Evolutionary conservation across 331 rosid species (phyloP).

Genomic region (Acacia pycnantha): DNA sequence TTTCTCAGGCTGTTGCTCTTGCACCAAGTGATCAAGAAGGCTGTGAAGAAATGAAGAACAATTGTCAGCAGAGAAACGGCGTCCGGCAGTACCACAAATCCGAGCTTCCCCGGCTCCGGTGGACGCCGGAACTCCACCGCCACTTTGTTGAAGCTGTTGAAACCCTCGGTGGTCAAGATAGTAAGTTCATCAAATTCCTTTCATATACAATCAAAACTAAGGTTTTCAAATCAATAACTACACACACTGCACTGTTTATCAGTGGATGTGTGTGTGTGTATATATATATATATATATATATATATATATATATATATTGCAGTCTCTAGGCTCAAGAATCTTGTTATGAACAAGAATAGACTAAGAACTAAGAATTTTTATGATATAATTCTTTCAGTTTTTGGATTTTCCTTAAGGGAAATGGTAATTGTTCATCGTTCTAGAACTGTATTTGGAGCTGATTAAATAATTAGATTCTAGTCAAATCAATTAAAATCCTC

Average conservation of each 20-base stretch:
- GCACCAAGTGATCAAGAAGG: background rate
- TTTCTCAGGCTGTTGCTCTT: slow-evolving; percentile 19
- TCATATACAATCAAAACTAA: background rate
- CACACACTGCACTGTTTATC: too few species aligned
- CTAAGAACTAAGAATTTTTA: background rate
- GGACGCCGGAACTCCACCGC: slow-evolving; percentile 72
- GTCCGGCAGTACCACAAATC: slow-evolving; percentile 66
- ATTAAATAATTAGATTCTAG: background rate
- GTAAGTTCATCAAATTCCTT: slow-evolving; percentile 38
- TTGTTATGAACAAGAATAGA: background rate
- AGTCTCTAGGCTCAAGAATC: background rate
- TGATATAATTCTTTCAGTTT: background rate
- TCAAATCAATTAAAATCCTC: background rate
- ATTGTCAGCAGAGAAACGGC: slow-evolving; percentile 37
- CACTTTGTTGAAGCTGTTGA: slow-evolving; percentile 59
- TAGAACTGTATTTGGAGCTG: background rate
- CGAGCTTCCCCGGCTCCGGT: slow-evolving; percentile 62
- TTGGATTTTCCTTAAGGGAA: background rate
- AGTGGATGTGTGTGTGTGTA: too few species aligned
- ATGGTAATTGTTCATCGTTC: background rate
- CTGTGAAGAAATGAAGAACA: slow-evolving; percentile 30
- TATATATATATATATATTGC: background rate
- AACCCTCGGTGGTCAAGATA: slow-evolving; percentile 61
- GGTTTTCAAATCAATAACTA: slow-evolving; percentile 7
- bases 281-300: too few species aligned